phyloP scores from a whole-genome alignment of 495 filamentous ascomycete genomes.

The Delitschia confertaspora region DNA sequence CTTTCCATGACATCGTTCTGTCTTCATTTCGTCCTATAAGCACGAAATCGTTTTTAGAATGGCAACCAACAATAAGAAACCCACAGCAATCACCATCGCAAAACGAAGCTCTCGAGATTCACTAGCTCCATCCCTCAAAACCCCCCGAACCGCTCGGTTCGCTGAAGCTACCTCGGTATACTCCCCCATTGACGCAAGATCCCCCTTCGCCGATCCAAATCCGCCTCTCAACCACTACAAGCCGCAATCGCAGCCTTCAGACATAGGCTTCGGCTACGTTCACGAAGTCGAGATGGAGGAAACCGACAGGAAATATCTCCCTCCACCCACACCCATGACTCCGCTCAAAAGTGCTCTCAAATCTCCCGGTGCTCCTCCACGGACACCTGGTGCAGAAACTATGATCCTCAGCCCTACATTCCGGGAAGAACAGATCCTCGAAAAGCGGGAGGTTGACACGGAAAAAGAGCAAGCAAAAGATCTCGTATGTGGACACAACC shows the following conservation, averaged over 20 bases:
- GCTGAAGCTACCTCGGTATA: conserved; percentile 82
- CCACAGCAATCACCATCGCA: conserved; percentile 26
- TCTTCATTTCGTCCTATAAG: conserved; percentile 14
- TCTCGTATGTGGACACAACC: conserved; percentile 54
- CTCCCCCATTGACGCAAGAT: conserved; percentile 62
- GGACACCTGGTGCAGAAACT: conserved; percentile 34
- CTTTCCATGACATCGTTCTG: conserved; percentile 21
- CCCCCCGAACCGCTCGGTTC: conserved; percentile 75
- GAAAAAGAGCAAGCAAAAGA: conserved; percentile 77
- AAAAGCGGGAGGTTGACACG: conserved; percentile 66
- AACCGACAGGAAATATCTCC: conserved; percentile 32
- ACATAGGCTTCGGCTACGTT: conserved; percentile 90
- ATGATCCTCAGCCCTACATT: conserved; percentile 78
- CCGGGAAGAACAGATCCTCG: conserved; percentile 70
- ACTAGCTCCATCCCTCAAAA: conserved; percentile 51
- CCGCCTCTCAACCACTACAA: conserved; percentile 48
- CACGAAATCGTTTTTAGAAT: conserved; percentile 24
- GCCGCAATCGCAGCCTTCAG: conserved; percentile 60
- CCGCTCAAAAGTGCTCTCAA: conserved; percentile 75
- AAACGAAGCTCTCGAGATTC: conserved; percentile 31
- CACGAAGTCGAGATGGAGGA: conserved; percentile 40
- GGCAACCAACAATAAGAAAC: conserved; percentile 32
- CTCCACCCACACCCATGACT: conserved; percentile 50
- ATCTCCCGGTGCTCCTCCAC: conserved; percentile 67
- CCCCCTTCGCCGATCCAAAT: conserved; percentile 61